These are phyloP conservation scores for Phytophthora sojae DNA, from an alignment of 352 stramenopile genomes.

Conservation along the genomic window DNA sequence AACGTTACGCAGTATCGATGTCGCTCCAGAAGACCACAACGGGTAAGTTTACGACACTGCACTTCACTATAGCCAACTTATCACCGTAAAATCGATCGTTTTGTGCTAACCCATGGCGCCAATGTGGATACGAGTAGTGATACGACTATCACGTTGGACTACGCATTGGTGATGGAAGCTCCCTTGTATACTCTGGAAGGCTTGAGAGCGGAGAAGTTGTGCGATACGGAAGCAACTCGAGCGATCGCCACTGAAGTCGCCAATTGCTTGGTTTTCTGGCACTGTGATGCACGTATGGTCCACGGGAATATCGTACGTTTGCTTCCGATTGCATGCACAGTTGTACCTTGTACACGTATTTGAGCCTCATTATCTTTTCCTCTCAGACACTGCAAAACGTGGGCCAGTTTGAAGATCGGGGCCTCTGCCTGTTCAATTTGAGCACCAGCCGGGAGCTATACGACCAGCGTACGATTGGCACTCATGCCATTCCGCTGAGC, in stretches of 20 bases:
- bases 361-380: constrained; percentile 2
- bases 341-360: not conserved
- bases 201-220: constrained; percentile 41
- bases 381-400: constrained; percentile 49
- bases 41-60: constrained; percentile 35
- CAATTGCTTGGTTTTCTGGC: constrained; percentile 67
- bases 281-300: constrained; percentile 53
- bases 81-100: constrained; percentile 12
- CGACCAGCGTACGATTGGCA: constrained; percentile 35
- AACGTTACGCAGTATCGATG: constrained; percentile 36
- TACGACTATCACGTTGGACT: constrained; percentile 54
- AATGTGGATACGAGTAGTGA: constrained; percentile 44
- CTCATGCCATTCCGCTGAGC: constrained; percentile 29
- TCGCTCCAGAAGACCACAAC: constrained; percentile 64
- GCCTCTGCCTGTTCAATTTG: constrained; percentile 55
- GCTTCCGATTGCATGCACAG: not conserved
- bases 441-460: constrained; percentile 52
- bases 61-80: not conserved
- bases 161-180: constrained; percentile 62
- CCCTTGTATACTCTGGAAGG: constrained; percentile 61
- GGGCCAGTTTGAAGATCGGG: constrained; percentile 52
- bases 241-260: constrained; percentile 52
- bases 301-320: constrained; percentile 73
- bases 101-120: constrained; percentile 29
- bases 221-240: constrained; percentile 37